These are phyloP conservation scores for Diaporthe ampelina DNA, from an alignment of 2,329 filamentous ascomycete species.

Conservation along the genomic window DNA sequence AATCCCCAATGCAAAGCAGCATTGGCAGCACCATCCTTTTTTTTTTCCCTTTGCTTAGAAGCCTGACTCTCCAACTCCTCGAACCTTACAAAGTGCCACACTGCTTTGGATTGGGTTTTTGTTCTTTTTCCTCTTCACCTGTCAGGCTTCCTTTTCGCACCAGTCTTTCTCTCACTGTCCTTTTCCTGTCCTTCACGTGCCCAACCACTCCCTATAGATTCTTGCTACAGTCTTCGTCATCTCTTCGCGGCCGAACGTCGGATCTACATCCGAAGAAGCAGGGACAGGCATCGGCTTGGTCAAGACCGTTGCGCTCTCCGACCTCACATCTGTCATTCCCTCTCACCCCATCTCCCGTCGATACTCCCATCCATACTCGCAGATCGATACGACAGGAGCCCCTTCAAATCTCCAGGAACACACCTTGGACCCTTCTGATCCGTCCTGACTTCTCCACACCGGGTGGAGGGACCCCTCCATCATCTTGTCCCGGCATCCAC, in stretches of 20 bases:
- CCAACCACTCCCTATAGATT: background rate
- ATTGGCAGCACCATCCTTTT: constrained; percentile 17
- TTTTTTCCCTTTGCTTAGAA: background rate
- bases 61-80: background rate
- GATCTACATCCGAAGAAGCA: background rate
- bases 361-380: background rate
- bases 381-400: constrained; percentile 12
- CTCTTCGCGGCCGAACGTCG: background rate
- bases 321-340: background rate
- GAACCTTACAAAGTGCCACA: background rate
- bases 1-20: constrained; percentile 15
- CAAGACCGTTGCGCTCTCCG: background rate
- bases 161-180: background rate
- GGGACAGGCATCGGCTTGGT: background rate
- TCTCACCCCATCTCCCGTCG: constrained; percentile 7
- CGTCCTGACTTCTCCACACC: constrained; percentile 18
- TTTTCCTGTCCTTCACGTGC: background rate
- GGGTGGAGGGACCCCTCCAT: constrained; percentile 31
- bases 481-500: constrained; percentile 30
- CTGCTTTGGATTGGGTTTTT: background rate
- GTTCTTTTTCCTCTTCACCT: background rate
- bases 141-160: background rate
- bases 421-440: constrained; percentile 8
- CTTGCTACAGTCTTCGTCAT: background rate
- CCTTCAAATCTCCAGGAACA: constrained; percentile 25